A percentile compares a stretch with the other conserved stretches of the same genome.
These are phyloP conservation scores for Geum urbanum DNA, from an alignment of 306 rosid genomes.

Conservation along the genomic window DNA sequence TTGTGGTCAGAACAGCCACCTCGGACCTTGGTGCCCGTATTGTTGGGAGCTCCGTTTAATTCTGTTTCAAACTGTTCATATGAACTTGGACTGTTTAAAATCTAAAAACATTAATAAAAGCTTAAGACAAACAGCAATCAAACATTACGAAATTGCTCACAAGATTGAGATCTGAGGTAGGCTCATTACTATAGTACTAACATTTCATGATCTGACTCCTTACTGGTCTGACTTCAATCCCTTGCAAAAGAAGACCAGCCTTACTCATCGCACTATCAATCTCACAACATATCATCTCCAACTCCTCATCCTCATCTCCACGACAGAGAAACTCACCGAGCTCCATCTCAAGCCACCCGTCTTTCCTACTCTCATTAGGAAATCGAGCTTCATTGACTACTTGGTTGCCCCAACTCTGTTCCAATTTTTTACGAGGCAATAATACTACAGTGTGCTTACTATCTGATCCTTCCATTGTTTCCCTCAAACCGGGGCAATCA, in stretches of 20 bases:
- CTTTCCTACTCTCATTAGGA: slow-evolving; percentile 35
- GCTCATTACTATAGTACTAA: too few species aligned
- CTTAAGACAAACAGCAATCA: too few species aligned
- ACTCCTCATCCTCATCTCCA: slow-evolving; percentile 29
- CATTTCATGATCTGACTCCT: too few species aligned
- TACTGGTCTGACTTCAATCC: neutral
- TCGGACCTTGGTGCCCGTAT: too few species aligned
- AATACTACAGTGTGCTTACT: slow-evolving; percentile 28
- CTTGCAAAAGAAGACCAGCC: slow-evolving; percentile 12
- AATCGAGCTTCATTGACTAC: neutral
- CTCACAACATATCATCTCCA: slow-evolving; percentile 44
- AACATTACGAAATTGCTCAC: too few species aligned
- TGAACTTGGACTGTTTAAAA: too few species aligned
- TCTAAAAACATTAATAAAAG: too few species aligned
- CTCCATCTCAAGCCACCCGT: slow-evolving; percentile 62
- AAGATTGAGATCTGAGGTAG: too few species aligned
- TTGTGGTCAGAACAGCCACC: too few species aligned
- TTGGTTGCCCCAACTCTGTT: too few species aligned
- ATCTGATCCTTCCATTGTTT: slow-evolving; percentile 8
- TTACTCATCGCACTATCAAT: neutral
- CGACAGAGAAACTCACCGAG: slow-evolving; percentile 45
- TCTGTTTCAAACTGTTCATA: too few species aligned
- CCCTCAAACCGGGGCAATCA: neutral
- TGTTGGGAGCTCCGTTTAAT: too few species aligned
- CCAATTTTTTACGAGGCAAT: neutral